Evolutionary conservation across 352 stramenopile genomes (phyloP).

Genomic region (Globisporangium middletonii): DNA sequence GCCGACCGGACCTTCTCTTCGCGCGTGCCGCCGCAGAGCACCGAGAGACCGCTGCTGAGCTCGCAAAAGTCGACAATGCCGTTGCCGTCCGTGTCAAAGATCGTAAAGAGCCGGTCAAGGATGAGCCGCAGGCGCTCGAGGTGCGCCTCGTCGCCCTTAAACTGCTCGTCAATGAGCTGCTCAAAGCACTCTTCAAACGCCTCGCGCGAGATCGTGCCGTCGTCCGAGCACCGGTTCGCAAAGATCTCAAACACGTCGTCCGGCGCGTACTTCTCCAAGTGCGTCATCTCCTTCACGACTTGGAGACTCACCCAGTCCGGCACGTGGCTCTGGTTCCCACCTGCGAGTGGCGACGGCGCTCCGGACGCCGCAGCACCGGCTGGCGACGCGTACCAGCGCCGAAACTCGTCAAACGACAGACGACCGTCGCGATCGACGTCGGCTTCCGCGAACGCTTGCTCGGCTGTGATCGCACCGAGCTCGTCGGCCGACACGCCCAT

Average conservation of each 20-base stretch:
- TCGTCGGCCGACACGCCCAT: conserved; percentile 71
- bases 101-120: conserved; percentile 70
- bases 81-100: conserved; percentile 77
- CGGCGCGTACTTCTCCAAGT: conserved; percentile 71
- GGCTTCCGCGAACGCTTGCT: conserved; percentile 77
- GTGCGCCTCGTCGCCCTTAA: conserved; percentile 66
- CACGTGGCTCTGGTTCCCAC: conserved; percentile 20
- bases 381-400: conserved; percentile 63
- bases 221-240: conserved; percentile 70
- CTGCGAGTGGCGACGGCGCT: background rate
- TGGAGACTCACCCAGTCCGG: conserved; percentile 70
- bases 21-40: conserved; percentile 70
- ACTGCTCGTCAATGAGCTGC: conserved; percentile 74
- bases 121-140: conserved; percentile 57
- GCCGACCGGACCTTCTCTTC: conserved; percentile 83
- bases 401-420: conserved; percentile 83
- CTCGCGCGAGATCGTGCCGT: conserved; percentile 72
- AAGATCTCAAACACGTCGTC: conserved; percentile 87
- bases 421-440: conserved; percentile 72
- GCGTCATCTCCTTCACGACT: conserved; percentile 81
- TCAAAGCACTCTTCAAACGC: conserved; percentile 84
- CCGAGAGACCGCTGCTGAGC: conserved; percentile 71
- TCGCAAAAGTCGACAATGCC: conserved; percentile 84
- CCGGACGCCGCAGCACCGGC: conserved; percentile 1
- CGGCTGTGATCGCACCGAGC: conserved; percentile 64